Conservation (phyloP, 108 stramenopile species). For the Aurantiochytrium sp. region DNA sequence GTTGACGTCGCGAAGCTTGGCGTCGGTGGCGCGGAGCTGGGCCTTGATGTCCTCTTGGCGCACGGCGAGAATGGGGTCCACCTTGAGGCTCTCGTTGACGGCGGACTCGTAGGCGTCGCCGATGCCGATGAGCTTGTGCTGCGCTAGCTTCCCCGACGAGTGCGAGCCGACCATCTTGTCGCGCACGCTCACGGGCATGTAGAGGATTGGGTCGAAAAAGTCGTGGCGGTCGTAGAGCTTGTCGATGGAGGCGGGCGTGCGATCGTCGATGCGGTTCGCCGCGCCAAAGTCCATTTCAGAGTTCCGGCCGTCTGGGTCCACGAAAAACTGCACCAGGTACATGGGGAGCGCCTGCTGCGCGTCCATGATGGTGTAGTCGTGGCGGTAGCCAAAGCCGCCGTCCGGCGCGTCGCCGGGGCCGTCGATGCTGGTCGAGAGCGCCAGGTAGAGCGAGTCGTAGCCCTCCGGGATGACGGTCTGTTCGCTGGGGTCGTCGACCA, state of each 20-base stretch:
- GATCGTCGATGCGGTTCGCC: background rate
- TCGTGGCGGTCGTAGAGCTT: slow-evolving; percentile 32
- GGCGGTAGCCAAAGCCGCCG: slow-evolving; percentile 2
- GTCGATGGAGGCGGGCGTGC: background rate
- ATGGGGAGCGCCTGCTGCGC: slow-evolving; percentile 36
- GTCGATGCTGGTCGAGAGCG: background rate
- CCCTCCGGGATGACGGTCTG: slow-evolving; percentile 22
- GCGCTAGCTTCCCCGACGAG: background rate
- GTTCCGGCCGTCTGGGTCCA: slow-evolving; percentile 10
- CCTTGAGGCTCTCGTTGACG: background rate
- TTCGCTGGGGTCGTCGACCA: slow-evolving; percentile 29
- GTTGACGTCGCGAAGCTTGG: slow-evolving; percentile 28
- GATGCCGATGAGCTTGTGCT: slow-evolving; percentile 35
- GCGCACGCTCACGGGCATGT: slow-evolving; percentile 28
- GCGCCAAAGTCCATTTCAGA: slow-evolving; percentile 21
- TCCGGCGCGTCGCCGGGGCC: background rate
- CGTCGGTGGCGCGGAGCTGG: background rate
- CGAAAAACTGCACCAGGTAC: slow-evolving; percentile 40
- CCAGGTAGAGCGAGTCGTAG: slow-evolving; percentile 38
- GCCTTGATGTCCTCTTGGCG: background rate
- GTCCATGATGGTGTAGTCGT: slow-evolving; percentile 36
- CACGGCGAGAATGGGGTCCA: slow-evolving; percentile 26
- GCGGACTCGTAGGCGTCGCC: slow-evolving; percentile 33
- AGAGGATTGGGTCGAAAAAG: slow-evolving; percentile 32
- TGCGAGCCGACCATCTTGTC: slow-evolving; percentile 34